Evolutionary conservation across 257 asterid genomes (phyloP).

Genomic region (Solanum lycopersicoides): DNA sequence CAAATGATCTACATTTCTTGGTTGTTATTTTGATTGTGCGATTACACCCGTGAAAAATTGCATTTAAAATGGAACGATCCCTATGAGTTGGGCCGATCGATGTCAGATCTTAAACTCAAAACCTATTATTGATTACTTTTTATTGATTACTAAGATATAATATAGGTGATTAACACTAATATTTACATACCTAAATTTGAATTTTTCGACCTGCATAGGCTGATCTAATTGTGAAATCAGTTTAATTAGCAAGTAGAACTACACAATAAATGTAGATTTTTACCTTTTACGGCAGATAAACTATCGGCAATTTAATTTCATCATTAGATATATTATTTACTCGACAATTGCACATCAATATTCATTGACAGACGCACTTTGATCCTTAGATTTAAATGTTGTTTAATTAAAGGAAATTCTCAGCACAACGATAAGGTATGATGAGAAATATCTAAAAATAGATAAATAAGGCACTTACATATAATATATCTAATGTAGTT

Average conservation of each 20-base stretch:
- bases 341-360: not conserved
- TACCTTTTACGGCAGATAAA: not conserved
- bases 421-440: not conserved
- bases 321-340: not conserved
- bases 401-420: not conserved
- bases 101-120: not conserved
- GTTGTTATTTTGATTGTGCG: not conserved
- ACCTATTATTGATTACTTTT: too few species aligned
- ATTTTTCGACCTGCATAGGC: not conserved
- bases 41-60: not conserved
- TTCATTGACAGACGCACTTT: not conserved
- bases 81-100: not conserved
- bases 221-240: not conserved
- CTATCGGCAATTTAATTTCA: not conserved
- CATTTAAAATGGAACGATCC: not conserved
- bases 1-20: not conserved
- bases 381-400: not conserved
- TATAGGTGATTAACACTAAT: not conserved
- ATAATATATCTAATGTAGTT: not conserved
- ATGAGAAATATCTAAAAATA: not conserved
- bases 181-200: not conserved
- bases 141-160: not conserved
- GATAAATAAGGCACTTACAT: not conserved
- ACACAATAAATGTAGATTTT: not conserved
- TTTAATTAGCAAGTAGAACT: not conserved